Percentiles rank a stretch among this genome's conserved stretches.
Evolutionary conservation across 345 rosid genomes (phyloP).

Genomic region (Carallia pectinifolia): DNA sequence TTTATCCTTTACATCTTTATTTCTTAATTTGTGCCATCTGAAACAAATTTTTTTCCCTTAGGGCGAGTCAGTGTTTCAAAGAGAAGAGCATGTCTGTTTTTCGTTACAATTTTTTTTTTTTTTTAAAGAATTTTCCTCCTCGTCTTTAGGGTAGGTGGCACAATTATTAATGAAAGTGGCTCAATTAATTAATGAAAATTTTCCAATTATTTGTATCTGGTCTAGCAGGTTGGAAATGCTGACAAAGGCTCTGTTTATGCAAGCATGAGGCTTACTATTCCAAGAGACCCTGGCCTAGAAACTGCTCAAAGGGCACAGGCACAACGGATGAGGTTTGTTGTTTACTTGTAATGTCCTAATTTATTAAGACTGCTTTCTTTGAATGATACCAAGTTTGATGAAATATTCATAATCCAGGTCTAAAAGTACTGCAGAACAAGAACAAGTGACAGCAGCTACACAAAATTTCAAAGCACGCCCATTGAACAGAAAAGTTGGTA

Average conservation of each 20-base stretch:
- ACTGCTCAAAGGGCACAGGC: constrained; percentile 86
- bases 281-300: constrained; percentile 87
- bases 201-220: constrained; percentile 14
- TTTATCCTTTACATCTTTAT: too few relatives aligned
- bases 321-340: constrained; percentile 60
- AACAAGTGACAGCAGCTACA: constrained; percentile 33
- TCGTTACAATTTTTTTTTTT: too few relatives aligned
- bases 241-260: constrained; percentile 39
- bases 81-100: too few relatives aligned
- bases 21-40: too few relatives aligned
- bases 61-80: too few relatives aligned
- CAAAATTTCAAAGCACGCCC: constrained; percentile 90
- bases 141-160: background rate
- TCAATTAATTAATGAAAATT: background rate
- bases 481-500: constrained; percentile 85
- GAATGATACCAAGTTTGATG: constrained; percentile 13
- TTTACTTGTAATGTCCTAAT: constrained; percentile 10
- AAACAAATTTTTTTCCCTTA: too few relatives aligned
- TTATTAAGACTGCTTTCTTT: constrained; percentile 7
- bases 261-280: constrained; percentile 70
- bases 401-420: constrained; percentile 53
- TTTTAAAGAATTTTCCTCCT: background rate
- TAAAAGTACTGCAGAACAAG: constrained; percentile 39
- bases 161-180: background rate
- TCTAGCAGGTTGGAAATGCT: constrained; percentile 49